Percentiles rank a stretch among this genome's conserved stretches.
Evolutionary conservation across 495 filamentous ascomycete genomes (phyloP).

Genomic region (Bacidia gigantensis): DNA sequence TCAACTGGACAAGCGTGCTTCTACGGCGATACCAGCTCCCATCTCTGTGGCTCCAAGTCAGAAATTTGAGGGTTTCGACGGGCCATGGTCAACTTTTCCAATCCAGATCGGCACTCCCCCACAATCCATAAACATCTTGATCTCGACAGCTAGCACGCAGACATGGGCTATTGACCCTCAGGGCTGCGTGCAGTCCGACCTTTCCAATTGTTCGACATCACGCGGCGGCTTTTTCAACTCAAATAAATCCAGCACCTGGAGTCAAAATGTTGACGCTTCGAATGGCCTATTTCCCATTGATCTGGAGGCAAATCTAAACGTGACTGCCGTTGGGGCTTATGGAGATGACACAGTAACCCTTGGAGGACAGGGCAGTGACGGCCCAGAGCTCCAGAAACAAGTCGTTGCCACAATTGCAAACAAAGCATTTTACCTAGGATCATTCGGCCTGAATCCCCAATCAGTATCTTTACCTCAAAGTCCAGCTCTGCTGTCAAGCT

Average conservation of each 20-base stretch:
- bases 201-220: conserved; percentile 27
- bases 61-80: conserved; percentile 23
- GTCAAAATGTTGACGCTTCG: conserved; percentile 12
- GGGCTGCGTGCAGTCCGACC: conserved; percentile 24
- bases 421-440: conserved; percentile 36
- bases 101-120: conserved; percentile 26
- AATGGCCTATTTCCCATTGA: conserved; percentile 26
- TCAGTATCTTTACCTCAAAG: conserved; percentile 32
- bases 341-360: conserved; percentile 38
- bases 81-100: conserved; percentile 27
- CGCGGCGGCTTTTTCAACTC: conserved; percentile 35
- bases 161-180: conserved; percentile 23
- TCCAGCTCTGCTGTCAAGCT: conserved; percentile 32
- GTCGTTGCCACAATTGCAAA: conserved; percentile 34
- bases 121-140: conserved; percentile 22
- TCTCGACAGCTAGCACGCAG: conserved; percentile 19
- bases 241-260: conserved; percentile 34
- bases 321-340: conserved; percentile 28
- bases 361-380: conserved; percentile 24
- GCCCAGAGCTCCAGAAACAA: conserved; percentile 32
- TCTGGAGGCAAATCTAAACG: conserved; percentile 31
- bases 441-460: conserved; percentile 39
- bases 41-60: conserved; percentile 15
- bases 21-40: conserved; percentile 7
- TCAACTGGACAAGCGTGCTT: not conserved